Percentiles rank a stretch among this genome's conserved stretches.
phyloP scores from a whole-genome alignment of 306 rosid genomes.

The Glycine tomentella region DNA sequence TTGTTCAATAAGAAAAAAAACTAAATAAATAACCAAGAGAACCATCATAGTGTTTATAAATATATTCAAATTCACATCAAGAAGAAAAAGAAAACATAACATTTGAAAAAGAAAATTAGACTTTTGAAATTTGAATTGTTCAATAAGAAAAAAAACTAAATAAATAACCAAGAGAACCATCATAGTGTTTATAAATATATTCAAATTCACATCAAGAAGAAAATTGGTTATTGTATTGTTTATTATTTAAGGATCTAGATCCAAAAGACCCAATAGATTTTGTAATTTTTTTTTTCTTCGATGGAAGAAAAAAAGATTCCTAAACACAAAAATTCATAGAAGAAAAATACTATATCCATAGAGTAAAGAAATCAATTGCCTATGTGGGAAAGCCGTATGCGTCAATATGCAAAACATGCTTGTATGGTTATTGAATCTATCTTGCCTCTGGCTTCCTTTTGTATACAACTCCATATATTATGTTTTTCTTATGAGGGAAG shows the following conservation, averaged over 20 bases:
- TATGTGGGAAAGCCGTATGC: not conserved
- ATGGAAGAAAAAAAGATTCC: not conserved
- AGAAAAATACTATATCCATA: not conserved
- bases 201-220: not conserved
- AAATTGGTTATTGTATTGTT: too few relatives aligned
- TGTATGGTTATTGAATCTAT: not conserved
- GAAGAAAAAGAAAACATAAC: not conserved
- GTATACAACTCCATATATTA: constrained; percentile 28
- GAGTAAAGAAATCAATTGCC: not conserved
- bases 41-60: not conserved
- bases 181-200: not conserved
- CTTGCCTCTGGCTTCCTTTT: constrained; percentile 20
- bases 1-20: not conserved
- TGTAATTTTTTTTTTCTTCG: not conserved
- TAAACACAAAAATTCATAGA: not conserved
- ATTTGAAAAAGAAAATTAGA: not conserved
- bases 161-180: too few relatives aligned
- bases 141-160: too few relatives aligned
- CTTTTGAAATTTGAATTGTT: not conserved
- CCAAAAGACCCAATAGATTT: not conserved
- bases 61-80: not conserved
- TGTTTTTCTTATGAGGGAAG: constrained; percentile 39
- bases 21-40: too few relatives aligned
- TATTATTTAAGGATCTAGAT: not conserved
- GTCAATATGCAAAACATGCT: not conserved